Evolutionary conservation across 805 yeast species (phyloP), one percentile per base, ranked within the genome.

Genomic region (Zygosaccharomyces kombuchaensis): DNA sequence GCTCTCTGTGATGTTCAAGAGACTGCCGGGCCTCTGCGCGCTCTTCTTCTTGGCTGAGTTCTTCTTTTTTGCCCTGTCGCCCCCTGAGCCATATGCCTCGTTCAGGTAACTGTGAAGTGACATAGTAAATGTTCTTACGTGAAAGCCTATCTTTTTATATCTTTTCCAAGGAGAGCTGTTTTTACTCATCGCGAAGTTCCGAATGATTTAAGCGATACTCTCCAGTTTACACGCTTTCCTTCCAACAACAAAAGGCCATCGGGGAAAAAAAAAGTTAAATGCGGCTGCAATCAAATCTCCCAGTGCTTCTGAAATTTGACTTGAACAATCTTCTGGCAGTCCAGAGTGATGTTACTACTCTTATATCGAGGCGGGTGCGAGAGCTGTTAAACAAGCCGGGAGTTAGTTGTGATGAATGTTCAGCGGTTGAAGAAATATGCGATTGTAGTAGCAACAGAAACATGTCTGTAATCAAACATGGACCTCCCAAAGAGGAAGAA

Each of bases 51-150:
- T 59, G 40, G 55, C 59, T 46, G 58, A 64, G 30, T 54, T 57
- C 44, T 54, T 60, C 12, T 53, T 53, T 16, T 62, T 65, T 9
- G 60, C 51, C 13, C 8, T 14, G 6, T 26, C 34, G 5, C 61
- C 47, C 16, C 43, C 43, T 30, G 60, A 44, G 4, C 74, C 65
- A 45, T 78, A 78, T 30, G 71, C 71, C 50, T 72, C 68, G 6
- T 72, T 64, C 34, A 77, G 59, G 48, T 76, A 77, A 40, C 71
- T 75, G 35, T 75, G 68, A 26, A 76, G 55, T 2, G 77, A 72
- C 78, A 73, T 73, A 21, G 13, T 14, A 12, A 13, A 13, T 27
- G 10, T 12, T 21, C 31, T 19, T 8, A 9, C n/a, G 26, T 19
- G 25, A 3, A 10, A 8, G 14, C n/a, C 10, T 38, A 6, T 26